Percentiles rank a stretch among this genome's conserved stretches.
Evolutionary conservation across 2,329 filamentous ascomycete species (phyloP).

Genomic region (Thielaviopsis ethacetica): DNA sequence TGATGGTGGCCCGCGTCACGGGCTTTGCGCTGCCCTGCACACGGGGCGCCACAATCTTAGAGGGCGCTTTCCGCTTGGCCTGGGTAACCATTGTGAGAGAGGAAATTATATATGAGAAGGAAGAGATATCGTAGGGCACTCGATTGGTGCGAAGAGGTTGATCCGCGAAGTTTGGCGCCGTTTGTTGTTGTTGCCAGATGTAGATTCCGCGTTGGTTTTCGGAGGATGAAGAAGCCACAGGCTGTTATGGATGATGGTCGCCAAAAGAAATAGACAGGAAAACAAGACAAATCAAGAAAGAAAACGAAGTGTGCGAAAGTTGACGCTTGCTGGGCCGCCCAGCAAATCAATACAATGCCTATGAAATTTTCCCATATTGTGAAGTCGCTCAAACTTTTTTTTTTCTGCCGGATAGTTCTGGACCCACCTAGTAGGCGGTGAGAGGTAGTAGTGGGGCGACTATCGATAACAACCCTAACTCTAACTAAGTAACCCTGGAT

Average conservation of each 20-base stretch:
- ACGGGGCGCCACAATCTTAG: slow-evolving; percentile 38
- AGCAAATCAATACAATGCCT: not conserved
- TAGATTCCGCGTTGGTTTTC: not conserved
- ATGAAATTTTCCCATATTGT: slow-evolving; percentile 9
- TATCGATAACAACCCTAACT: slow-evolving; percentile 3
- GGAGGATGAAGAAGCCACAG: not conserved
- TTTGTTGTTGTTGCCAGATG: not conserved
- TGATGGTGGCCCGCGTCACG: slow-evolving; percentile 32
- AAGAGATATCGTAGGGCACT: not conserved
- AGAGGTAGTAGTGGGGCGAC: not conserved
- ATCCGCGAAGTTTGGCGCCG: not conserved
- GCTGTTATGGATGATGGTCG: not conserved
- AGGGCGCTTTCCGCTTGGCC: slow-evolving; percentile 43
- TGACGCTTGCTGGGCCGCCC: not conserved
- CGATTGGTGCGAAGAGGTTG: no score
- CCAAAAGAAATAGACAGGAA: not conserved
- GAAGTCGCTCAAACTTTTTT: slow-evolving; percentile 12
- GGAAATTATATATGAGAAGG: not conserved
- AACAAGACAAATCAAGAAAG: not conserved
- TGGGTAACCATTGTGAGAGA: slow-evolving; percentile 5
- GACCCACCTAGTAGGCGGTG: slow-evolving; percentile 7
- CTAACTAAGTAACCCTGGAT: not conserved
- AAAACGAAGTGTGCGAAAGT: not conserved
- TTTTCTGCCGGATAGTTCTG: slow-evolving; percentile 11
- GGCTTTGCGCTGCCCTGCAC: slow-evolving; percentile 37